Percentiles rank a stretch among this genome's conserved stretches.
These are phyloP conservation scores for Lagenaria siceraria DNA, from an alignment of 306 rosid genomes.

Conservation along the genomic window DNA sequence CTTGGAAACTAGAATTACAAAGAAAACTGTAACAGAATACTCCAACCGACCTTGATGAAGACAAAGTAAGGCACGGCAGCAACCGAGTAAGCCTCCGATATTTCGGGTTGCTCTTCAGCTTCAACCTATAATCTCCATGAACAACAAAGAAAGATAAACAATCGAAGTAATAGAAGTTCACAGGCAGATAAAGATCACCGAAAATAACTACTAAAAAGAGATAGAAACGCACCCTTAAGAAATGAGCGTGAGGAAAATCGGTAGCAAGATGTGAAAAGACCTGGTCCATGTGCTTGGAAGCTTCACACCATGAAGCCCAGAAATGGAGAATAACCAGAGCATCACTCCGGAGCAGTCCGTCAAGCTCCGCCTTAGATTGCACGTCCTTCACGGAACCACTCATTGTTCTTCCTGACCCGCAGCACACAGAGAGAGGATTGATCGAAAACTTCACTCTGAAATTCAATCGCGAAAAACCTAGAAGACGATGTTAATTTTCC, in stretches of 20 bases:
- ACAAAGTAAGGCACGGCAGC: conserved; percentile 86
- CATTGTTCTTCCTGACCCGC: conserved; percentile 23
- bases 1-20: not conserved
- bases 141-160: not conserved
- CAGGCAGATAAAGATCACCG: not conserved
- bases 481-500: not conserved
- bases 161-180: not conserved
- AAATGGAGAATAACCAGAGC: conserved; percentile 58
- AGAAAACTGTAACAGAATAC: not conserved
- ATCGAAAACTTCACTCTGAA: not conserved
- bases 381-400: conserved; percentile 71
- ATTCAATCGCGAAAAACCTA: not conserved
- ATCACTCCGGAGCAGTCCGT: conserved; percentile 38
- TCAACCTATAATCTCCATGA: conserved; percentile 43
- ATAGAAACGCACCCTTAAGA: conserved; percentile 51
- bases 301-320: conserved; percentile 98
- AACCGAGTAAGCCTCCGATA: conserved; percentile 75
- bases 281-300: conserved; percentile 93
- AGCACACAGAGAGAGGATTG: not conserved
- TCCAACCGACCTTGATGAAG: conserved; percentile 57
- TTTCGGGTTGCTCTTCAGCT: conserved; percentile 89
- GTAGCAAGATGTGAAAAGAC: conserved; percentile 67
- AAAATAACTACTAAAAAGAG: not conserved
- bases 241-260: conserved; percentile 66
- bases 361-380: conserved; percentile 59